Percentiles rank a stretch among this genome's conserved stretches.
Evolutionary conservation across 2,329 filamentous ascomycete species (phyloP).

Genomic region (Colletotrichum musicola): DNA sequence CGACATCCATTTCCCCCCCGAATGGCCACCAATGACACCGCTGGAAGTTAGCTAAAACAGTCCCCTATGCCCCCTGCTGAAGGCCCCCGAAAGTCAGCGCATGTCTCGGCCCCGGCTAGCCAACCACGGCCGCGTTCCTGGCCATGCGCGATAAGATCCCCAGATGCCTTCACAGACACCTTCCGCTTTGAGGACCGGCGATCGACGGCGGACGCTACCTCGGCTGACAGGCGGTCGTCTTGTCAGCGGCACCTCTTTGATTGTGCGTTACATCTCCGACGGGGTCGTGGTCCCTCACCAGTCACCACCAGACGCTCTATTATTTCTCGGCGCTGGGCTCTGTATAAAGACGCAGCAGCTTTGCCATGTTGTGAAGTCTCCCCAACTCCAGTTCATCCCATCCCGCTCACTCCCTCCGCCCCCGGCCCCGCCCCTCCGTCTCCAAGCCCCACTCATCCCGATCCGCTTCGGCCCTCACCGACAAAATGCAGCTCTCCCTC

Average conservation of each 20-base stretch:
- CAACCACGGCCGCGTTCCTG: slow-evolving; percentile 37
- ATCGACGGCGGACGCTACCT: slow-evolving; percentile 27
- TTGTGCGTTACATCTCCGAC: slow-evolving; percentile 10
- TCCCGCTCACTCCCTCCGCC: background rate
- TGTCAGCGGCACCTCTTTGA: background rate
- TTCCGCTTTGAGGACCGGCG: slow-evolving; percentile 30
- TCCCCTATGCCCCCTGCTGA: too few species aligned
- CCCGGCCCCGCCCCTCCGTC: background rate
- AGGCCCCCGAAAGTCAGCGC: too few species aligned
- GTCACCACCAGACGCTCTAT: background rate
- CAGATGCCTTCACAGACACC: slow-evolving; percentile 20
- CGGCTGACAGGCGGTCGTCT: background rate
- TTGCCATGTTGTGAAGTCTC: background rate
- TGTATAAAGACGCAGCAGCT: slow-evolving; percentile 14
- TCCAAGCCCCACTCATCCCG: background rate
- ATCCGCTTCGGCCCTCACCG: background rate
- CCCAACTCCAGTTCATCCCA: slow-evolving; percentile 8
- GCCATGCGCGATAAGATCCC: slow-evolving; percentile 37
- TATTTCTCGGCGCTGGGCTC: background rate
- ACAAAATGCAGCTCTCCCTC: slow-evolving; percentile 38
- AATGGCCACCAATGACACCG: slow-evolving; percentile 3
- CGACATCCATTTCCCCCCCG: slow-evolving; percentile 20
- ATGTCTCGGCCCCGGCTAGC: background rate
- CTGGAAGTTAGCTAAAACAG: background rate
- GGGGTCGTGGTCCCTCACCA: background rate